A percentile compares a stretch with the other conserved stretches of the same genome.
Conservation (phyloP, 345 rosid genomes). For the Lumnitzera littorea region DNA sequence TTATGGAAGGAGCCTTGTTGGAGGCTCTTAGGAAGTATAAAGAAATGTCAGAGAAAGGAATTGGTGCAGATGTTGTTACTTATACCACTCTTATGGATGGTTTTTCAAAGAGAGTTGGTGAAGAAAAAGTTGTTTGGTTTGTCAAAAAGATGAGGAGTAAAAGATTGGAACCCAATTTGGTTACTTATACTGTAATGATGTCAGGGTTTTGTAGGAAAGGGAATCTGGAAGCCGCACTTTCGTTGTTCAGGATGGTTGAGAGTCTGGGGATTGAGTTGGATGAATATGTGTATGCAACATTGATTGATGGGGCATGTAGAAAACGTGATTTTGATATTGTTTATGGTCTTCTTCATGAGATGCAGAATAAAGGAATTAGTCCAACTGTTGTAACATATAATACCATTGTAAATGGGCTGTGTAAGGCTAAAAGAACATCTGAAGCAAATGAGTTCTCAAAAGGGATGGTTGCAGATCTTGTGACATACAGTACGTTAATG, state of each 20-base stretch:
- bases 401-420: constrained; percentile 58
- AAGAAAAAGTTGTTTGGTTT: constrained; percentile 44
- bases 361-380: constrained; percentile 61
- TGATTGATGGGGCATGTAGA: constrained; percentile 62
- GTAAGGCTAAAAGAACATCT: constrained; percentile 53
- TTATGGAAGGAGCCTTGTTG: constrained; percentile 32
- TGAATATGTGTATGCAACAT: constrained; percentile 63
- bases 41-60: constrained; percentile 43
- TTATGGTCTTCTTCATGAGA: constrained; percentile 48
- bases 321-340: constrained; percentile 45
- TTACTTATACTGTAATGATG: constrained; percentile 49
- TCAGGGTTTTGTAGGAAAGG: constrained; percentile 58
- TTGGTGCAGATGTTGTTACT: constrained; percentile 38
- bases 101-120: constrained; percentile 37
- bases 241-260: constrained; percentile 41
- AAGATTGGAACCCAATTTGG: constrained; percentile 48
- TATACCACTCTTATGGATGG: constrained; percentile 54
- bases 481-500: constrained; percentile 60
- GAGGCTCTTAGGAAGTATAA: constrained; percentile 43
- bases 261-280: constrained; percentile 44
- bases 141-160: constrained; percentile 49
- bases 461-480: constrained; percentile 44
- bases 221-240: constrained; percentile 53
- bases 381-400: constrained; percentile 53
- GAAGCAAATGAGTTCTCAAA: constrained; percentile 66